Percentiles rank a stretch among this genome's conserved stretches.
phyloP scores from a whole-genome alignment of 192 early-diverging fungal species.

The Oehlia diaphana region DNA sequence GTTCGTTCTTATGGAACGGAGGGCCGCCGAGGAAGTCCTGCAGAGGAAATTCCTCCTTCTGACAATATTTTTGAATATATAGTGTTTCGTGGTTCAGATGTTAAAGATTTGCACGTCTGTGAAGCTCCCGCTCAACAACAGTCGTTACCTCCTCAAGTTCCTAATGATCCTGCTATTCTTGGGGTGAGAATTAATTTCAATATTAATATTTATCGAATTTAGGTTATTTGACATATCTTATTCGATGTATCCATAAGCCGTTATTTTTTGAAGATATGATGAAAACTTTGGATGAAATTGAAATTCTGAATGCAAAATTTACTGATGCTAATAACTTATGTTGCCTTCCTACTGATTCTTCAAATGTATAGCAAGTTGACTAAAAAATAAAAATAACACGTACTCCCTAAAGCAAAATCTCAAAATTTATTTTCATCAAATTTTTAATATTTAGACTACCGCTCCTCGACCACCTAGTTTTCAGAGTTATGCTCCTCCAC shows the following conservation, averaged over 20 bases:
- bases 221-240: not conserved
- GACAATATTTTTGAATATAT: conserved; percentile 90
- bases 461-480: conserved; percentile 40
- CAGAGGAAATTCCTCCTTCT: conserved; percentile 84
- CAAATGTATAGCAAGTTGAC: not conserved
- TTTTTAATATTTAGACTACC: conserved; percentile 38
- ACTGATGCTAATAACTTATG: conserved; percentile 19
- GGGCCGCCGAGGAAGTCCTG: conserved; percentile 74
- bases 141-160: conserved; percentile 57
- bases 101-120: conserved; percentile 79
- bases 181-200: conserved; percentile 44
- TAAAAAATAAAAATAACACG: not conserved
- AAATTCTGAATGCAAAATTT: conserved; percentile 15
- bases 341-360: conserved; percentile 51
- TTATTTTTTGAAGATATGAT: conserved; percentile 33
- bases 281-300: conserved; percentile 37
- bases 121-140: conserved; percentile 57
- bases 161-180: conserved; percentile 85
- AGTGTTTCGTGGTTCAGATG: conserved; percentile 91
- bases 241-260: not conserved
- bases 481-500: conserved; percentile 27
- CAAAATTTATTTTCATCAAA: not conserved
- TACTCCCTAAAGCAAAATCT: not conserved
- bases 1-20: conserved; percentile 96
- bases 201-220: not conserved